Evolutionary conservation across 768 basidiomycete genomes (phyloP).

Genomic region (Phlebiopsis gigantea): DNA sequence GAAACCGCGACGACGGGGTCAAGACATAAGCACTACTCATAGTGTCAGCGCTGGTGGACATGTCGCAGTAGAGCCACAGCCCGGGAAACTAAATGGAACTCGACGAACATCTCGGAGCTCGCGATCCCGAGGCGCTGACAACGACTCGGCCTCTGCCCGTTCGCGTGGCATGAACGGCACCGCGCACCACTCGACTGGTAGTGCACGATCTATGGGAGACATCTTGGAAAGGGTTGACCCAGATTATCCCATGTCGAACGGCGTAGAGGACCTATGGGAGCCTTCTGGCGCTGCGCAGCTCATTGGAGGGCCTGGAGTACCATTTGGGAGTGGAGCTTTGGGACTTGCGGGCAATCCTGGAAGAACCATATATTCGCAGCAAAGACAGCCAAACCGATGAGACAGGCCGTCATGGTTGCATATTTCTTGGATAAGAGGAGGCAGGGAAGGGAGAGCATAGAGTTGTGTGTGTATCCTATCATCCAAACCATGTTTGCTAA

Average conservation of each 20-base stretch:
- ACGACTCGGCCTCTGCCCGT: not conserved
- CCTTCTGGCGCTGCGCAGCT: slow-evolving; percentile 6
- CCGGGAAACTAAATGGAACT: not conserved
- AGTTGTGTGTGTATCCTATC: not conserved
- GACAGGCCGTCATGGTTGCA: not conserved
- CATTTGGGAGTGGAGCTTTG: slow-evolving; percentile 5
- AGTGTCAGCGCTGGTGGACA: not conserved
- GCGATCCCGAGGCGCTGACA: not conserved
- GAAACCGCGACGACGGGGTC: slow-evolving; percentile 7
- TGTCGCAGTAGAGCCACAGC: not conserved
- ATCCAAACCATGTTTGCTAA: not conserved
- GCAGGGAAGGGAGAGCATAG: no score
- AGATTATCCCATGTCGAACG: not conserved
- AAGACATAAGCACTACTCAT: not conserved
- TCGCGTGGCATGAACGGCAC: not conserved
- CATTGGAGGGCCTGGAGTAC: slow-evolving; percentile 16
- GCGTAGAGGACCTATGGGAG: not conserved
- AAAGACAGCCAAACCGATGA: slow-evolving; percentile 14
- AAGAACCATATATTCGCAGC: slow-evolving; percentile 24
- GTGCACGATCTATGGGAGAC: not conserved
- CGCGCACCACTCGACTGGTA: not conserved
- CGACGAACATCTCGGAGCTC: not conserved
- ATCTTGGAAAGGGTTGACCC: not conserved
- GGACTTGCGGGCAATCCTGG: slow-evolving; percentile 20
- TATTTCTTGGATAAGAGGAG: not conserved